Percentiles rank a stretch among this genome's conserved stretches.
These are phyloP conservation scores for Choiromyces venosus DNA, from an alignment of 495 filamentous ascomycete genomes.

Conservation along the genomic window DNA sequence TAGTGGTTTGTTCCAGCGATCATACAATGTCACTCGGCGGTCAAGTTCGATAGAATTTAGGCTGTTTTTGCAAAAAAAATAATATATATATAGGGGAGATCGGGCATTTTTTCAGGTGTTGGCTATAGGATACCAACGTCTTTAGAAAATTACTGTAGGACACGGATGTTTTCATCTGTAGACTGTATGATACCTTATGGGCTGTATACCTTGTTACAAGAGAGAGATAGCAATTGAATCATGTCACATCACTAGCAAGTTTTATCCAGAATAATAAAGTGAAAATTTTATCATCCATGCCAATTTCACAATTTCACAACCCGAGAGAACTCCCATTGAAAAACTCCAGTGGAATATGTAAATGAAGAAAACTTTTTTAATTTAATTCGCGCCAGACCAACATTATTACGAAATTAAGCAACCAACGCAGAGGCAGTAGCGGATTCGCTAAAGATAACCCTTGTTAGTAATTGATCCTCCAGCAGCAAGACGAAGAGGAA, in stretches of 20 bases:
- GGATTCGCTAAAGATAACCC: conserved; percentile 44
- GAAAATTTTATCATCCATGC: background rate
- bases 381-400: background rate
- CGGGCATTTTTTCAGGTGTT: background rate
- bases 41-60: background rate
- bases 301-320: background rate
- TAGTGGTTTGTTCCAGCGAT: background rate
- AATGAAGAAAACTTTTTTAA: background rate
- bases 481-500: background rate
- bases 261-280: background rate
- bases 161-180: background rate
- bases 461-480: background rate
- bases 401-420: conserved; percentile 23
- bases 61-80: background rate
- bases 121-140: background rate
- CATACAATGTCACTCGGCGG: background rate
- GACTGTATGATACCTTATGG: background rate
- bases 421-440: conserved; percentile 51
- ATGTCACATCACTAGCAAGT: background rate
- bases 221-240: background rate
- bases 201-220: background rate
- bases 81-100: background rate
- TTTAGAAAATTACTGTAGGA: background rate
- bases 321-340: background rate
- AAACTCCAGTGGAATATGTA: background rate